Conservation (phyloP, 2,329 filamentous ascomycete species). For the Anthostomella pinea region DNA sequence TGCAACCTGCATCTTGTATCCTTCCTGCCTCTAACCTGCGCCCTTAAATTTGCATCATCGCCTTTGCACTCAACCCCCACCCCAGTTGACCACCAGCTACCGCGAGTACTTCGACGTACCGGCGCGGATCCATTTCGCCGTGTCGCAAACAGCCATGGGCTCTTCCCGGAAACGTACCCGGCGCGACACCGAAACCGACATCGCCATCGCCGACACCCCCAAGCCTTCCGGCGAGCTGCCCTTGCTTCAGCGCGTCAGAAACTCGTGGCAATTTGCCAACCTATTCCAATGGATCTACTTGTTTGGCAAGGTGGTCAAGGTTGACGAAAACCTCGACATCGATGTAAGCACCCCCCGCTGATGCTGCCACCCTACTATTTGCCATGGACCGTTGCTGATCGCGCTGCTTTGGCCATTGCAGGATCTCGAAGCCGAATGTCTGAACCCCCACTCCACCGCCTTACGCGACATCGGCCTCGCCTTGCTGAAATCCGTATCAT, state of each 20-base stretch:
- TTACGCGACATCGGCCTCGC: slow-evolving; percentile 80
- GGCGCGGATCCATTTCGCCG: neutral
- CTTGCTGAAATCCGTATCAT: slow-evolving; percentile 89
- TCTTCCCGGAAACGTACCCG: slow-evolving; percentile 47
- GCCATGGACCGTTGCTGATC: slow-evolving; percentile 2
- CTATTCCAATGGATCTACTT: slow-evolving; percentile 90
- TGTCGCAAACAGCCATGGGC: slow-evolving; percentile 35
- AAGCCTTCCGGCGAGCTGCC: slow-evolving; percentile 30
- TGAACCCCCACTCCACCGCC: slow-evolving; percentile 73
- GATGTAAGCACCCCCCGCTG: slow-evolving; percentile 59
- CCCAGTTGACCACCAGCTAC: neutral
- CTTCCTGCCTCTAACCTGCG: too few relatives aligned
- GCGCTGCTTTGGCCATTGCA: slow-evolving; percentile 35
- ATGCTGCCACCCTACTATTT: neutral
- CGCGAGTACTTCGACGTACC: too few relatives aligned
- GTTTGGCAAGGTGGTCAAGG: slow-evolving; percentile 86
- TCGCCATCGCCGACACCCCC: slow-evolving; percentile 21
- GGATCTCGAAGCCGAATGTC: slow-evolving; percentile 86
- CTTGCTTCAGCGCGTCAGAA: slow-evolving; percentile 68
- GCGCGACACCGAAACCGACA: slow-evolving; percentile 40
- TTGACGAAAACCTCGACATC: slow-evolving; percentile 83
- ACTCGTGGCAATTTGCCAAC: slow-evolving; percentile 94
- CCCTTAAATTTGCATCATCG: too few relatives aligned
- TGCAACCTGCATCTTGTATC: too few relatives aligned
- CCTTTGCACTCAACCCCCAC: too few relatives aligned